Percentiles rank a stretch among this genome's conserved stretches.
Evolutionary conservation across 345 rosid genomes (phyloP).

Genomic region (Viola odorata): DNA sequence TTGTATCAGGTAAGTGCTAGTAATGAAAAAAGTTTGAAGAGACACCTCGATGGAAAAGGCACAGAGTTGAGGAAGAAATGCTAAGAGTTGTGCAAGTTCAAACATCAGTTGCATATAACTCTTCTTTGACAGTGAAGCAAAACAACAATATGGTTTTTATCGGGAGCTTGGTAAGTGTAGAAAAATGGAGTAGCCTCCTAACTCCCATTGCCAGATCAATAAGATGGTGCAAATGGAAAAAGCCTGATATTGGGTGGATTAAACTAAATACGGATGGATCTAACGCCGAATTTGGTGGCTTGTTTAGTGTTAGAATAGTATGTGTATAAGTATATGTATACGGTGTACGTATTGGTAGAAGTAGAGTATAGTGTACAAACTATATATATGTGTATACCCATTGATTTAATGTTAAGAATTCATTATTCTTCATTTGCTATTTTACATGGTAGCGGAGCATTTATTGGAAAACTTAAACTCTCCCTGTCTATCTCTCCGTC

Average conservation of each 20-base stretch:
- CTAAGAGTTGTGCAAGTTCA: conserved; percentile 1
- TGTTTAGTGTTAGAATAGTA: too few species aligned
- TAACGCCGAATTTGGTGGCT: conserved; percentile 30
- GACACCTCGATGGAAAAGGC: conserved; percentile 29
- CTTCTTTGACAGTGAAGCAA: not conserved
- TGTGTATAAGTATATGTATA: too few species aligned
- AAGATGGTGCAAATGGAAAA: conserved; percentile 30
- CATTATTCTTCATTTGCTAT: too few species aligned
- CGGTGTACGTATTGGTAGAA: too few species aligned
- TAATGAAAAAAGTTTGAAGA: conserved; percentile 23
- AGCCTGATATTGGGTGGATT: conserved; percentile 28
- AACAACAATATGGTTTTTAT: conserved; percentile 3
- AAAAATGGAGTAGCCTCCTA: conserved; percentile 17
- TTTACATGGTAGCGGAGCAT: too few species aligned
- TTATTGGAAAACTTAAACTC: too few species aligned
- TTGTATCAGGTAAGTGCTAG: conserved; percentile 25
- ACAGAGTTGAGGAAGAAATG: conserved; percentile 16
- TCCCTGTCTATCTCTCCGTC: too few species aligned
- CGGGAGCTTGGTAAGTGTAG: conserved; percentile 9
- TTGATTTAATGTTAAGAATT: too few species aligned
- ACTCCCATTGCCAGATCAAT: conserved; percentile 22
- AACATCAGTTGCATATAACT: too few species aligned
- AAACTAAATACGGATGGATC: conserved; percentile 39
- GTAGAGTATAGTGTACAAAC: too few species aligned
- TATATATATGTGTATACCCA: too few species aligned